A percentile compares a stretch with the other conserved stretches of the same genome.
phyloP scores from a whole-genome alignment of 202 grass and related monocot genomes.

The Saccharum hybrid region DNA sequence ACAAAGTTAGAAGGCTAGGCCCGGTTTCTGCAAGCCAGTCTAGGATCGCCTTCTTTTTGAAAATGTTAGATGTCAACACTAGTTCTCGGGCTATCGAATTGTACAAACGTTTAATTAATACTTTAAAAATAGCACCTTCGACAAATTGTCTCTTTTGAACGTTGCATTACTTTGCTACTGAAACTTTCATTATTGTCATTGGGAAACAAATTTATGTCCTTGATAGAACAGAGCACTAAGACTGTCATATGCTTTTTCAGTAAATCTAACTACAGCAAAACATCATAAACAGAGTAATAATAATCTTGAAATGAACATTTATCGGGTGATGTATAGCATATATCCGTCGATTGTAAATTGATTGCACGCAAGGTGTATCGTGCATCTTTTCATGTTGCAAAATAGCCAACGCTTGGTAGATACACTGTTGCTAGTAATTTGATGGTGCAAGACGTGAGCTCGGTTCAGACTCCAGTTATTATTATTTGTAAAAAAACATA shows the following conservation, averaged over 20 bases:
- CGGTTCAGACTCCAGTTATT: conserved; percentile 16
- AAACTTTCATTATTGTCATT: neutral
- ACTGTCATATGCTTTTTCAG: neutral
- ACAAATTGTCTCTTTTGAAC: neutral
- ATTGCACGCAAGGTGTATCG: neutral
- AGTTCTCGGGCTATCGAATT: too few species aligned
- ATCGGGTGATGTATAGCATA: neutral
- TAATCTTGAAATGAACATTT: neutral
- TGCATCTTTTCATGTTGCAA: neutral
- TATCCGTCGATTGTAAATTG: neutral
- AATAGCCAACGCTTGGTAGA: neutral
- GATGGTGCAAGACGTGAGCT: conserved; percentile 5
- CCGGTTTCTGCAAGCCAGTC: too few species aligned
- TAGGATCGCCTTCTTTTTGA: too few species aligned
- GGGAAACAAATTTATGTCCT: neutral
- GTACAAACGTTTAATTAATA: too few species aligned
- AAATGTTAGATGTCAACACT: too few species aligned
- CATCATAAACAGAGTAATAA: neutral
- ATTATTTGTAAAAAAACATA: conserved; percentile 28
- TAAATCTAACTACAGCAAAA: neutral
- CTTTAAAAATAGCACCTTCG: too few species aligned
- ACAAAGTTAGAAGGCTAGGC: too few species aligned
- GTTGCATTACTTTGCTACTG: neutral
- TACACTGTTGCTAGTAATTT: neutral
- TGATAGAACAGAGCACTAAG: neutral